phyloP scores from a whole-genome alignment of 108 stramenopile genomes.

The Cyclotella baltica region DNA sequence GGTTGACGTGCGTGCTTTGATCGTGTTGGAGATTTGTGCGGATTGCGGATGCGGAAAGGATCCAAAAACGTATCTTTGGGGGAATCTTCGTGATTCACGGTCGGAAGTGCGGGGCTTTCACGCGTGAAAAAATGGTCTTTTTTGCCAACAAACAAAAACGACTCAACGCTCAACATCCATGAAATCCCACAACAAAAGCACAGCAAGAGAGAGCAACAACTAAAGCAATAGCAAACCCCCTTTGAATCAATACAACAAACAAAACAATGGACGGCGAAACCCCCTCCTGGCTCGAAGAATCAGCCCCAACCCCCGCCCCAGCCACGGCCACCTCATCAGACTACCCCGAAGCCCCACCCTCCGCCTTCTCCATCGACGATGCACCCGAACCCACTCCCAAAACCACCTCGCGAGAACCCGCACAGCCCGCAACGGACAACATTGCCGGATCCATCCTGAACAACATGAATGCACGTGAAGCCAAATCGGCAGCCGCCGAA shows the following conservation, averaged over 20 bases:
- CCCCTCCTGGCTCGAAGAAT: constrained; percentile 43
- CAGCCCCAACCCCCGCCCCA: constrained; percentile 14
- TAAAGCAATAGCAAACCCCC: no score
- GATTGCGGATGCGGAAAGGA: not conserved
- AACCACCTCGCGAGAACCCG: constrained; percentile 19
- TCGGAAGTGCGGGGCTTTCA: not conserved
- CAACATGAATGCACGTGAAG: constrained; percentile 7
- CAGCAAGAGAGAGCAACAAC: no score
- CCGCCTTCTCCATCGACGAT: constrained; percentile 37
- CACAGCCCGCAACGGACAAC: constrained; percentile 40
- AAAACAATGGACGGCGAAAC: constrained; percentile 44
- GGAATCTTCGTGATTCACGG: no score
- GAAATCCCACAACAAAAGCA: no score
- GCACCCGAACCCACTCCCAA: constrained; percentile 24
- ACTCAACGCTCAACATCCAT: no score
- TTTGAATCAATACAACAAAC: not conserved
- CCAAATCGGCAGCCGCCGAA: constrained; percentile 3
- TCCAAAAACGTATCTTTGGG: no score
- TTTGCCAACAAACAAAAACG: no score
- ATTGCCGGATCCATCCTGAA: constrained; percentile 44
- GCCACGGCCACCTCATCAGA: constrained; percentile 6
- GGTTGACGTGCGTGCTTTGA: not conserved
- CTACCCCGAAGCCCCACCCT: constrained; percentile 2
- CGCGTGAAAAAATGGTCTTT: not conserved
- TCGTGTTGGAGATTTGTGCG: not conserved